Evolutionary conservation across 805 yeast species (phyloP).

Genomic region (Barnettozyma siamensis): DNA sequence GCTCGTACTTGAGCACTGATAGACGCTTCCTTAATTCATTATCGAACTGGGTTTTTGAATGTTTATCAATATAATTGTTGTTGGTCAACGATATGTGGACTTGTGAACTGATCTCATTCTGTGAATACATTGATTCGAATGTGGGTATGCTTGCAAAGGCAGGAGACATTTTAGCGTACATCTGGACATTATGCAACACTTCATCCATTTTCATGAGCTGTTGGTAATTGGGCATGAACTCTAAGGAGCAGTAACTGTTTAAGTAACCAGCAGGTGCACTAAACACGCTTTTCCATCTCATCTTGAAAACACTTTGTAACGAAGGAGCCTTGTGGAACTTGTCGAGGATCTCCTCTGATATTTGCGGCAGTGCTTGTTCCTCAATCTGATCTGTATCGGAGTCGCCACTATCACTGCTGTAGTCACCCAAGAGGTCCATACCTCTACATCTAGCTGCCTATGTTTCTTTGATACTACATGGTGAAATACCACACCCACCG

Average conservation of each 20-base stretch:
- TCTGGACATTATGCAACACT: conserved; percentile 1
- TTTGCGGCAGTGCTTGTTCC: neutral
- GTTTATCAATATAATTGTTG: conserved; percentile 1
- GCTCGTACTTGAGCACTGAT: neutral
- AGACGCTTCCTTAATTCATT: neutral
- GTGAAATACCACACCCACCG: too few relatives aligned
- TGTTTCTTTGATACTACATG: too few relatives aligned
- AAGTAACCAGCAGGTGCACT: conserved; percentile 5
- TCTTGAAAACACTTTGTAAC: conserved; percentile 6
- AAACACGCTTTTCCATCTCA: conserved; percentile 11
- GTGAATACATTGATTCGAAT: conserved; percentile 9
- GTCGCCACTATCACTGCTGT: conserved; percentile 3
- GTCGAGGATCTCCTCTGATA: conserved; percentile 8
- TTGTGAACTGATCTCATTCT: conserved; percentile 1
- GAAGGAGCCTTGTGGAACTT: conserved; percentile 12
- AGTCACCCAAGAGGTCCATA: conserved; percentile 5
- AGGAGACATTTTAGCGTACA: conserved; percentile 8
- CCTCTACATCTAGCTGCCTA: too few relatives aligned
- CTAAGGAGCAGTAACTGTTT: conserved; percentile 10
- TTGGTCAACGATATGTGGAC: conserved; percentile 16
- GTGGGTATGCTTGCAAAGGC: neutral
- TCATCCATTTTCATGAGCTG: neutral
- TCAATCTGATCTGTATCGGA: neutral
- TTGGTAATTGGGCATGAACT: conserved; percentile 4
- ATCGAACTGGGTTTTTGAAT: neutral